Conservation (phyloP, 306 rosid genomes). For the Sicyos baderoa region DNA sequence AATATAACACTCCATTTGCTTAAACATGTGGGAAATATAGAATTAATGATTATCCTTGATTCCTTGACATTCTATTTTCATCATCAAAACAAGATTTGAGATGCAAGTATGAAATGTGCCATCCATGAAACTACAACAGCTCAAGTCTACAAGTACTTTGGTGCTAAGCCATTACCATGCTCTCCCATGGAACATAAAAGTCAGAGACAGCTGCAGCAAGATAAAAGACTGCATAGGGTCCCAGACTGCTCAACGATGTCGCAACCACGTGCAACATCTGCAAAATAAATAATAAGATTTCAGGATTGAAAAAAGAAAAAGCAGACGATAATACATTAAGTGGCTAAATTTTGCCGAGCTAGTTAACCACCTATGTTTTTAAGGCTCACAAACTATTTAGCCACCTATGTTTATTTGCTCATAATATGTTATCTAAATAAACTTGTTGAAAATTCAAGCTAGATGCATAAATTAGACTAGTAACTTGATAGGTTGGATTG, state of each 20-base stretch:
- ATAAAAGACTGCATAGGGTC: constrained; percentile 61
- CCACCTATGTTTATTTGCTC: neutral
- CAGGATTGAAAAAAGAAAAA: neutral
- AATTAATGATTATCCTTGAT: neutral
- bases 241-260: constrained; percentile 38
- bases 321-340: neutral
- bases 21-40: neutral
- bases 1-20: neutral
- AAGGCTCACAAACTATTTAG: neutral
- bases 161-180: constrained; percentile 53
- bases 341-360: neutral
- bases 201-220: constrained; percentile 96
- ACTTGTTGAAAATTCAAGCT: neutral
- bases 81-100: neutral
- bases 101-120: neutral
- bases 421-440: neutral
- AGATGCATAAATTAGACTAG: neutral
- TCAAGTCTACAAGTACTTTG: neutral
- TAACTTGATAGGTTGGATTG: neutral
- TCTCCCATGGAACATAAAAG: constrained; percentile 87
- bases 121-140: neutral
- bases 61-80: neutral
- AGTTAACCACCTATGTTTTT: neutral
- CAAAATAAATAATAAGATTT: neutral
- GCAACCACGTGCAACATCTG: constrained; percentile 72